Evolutionary conservation across 139 green algal genomes (phyloP), one percentile per base, ranked within the genome.

Genomic region (Spirogloea muscicola): DNA sequence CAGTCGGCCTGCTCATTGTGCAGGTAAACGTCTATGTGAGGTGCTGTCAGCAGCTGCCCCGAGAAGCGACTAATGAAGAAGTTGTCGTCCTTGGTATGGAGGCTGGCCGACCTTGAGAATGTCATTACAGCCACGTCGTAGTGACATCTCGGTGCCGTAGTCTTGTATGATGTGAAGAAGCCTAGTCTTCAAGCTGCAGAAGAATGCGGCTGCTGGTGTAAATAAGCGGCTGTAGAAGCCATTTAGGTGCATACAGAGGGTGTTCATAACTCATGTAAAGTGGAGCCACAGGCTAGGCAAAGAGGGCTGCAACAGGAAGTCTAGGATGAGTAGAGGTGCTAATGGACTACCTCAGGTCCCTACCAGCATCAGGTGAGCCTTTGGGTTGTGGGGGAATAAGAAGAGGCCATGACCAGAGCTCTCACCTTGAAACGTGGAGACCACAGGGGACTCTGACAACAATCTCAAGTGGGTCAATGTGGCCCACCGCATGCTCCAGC

Each of bases 91-190:
- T 55, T 31, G 46, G n/a, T 55, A 21, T 55, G 21, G 46, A 55
- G 46, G n/a, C 46, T 55, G 13, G 57, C 16, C 13, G 10, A 75
- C 68, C 39, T 86, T 79, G 58, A 97, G 87, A 66, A 97, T 94
- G 39, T 77, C 81, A 76, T 93, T 94, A 87, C 92, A 97, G 66
- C 89, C 90, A 60, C 95, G 82, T 25, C 89, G 87, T 58, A 97
- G 82, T 10, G 83, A 88, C 5, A 86, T 91, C 62, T 93, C 65
- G 27, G 86, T 92, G 43, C 90, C 81, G 63, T 91, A 97, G 74
- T 98, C 93, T 2, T 82, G 57, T n/a, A 97, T 92, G 83, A 98
- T 94, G 68, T 72, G 76, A 9, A 91, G 70, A 36, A 97, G 85
- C 0, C 93, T 79, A 65, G 95, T 83, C 3, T 88, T 48, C 55